Evolutionary conservation across 257 asterid genomes (phyloP).

Genomic region (Lycium barbarum): DNA sequence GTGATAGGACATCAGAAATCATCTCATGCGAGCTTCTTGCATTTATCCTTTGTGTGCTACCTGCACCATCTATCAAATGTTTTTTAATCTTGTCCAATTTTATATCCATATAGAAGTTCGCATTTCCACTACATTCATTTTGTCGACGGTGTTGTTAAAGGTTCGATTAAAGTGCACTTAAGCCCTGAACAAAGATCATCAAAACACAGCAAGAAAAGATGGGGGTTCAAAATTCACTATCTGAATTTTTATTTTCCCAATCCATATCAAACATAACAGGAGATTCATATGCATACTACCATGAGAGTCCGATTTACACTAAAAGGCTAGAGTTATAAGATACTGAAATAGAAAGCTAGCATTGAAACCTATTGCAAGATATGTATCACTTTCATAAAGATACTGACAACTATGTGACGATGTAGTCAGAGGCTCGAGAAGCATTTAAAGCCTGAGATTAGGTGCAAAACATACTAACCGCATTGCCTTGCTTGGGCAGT

Average conservation of each 20-base stretch:
- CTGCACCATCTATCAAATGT: constrained; percentile 9
- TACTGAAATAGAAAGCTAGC: too few relatives aligned
- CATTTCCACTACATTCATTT: neutral
- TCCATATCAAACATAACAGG: too few relatives aligned
- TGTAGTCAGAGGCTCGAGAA: neutral
- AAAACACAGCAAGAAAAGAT: too few relatives aligned
- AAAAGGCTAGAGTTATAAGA: too few relatives aligned
- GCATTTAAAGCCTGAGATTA: neutral
- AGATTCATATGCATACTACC: too few relatives aligned
- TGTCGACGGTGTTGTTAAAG: neutral
- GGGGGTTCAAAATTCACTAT: too few relatives aligned
- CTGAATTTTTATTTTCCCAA: too few relatives aligned
- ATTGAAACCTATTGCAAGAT: too few relatives aligned
- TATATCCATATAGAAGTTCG: neutral
- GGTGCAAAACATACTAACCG: neutral
- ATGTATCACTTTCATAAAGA: too few relatives aligned
- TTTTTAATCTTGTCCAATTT: neutral
- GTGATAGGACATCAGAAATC: neutral
- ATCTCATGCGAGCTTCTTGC: neutral
- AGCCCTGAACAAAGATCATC: neutral
- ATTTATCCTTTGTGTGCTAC: constrained; percentile 2
- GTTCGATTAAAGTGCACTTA: neutral
- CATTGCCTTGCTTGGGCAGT: neutral
- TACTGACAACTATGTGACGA: neutral
- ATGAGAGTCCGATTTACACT: too few relatives aligned